A percentile compares a stretch with the other conserved stretches of the same genome.
Conservation (phyloP, 306 rosid species). For the Cyclanthera cordifolia region DNA sequence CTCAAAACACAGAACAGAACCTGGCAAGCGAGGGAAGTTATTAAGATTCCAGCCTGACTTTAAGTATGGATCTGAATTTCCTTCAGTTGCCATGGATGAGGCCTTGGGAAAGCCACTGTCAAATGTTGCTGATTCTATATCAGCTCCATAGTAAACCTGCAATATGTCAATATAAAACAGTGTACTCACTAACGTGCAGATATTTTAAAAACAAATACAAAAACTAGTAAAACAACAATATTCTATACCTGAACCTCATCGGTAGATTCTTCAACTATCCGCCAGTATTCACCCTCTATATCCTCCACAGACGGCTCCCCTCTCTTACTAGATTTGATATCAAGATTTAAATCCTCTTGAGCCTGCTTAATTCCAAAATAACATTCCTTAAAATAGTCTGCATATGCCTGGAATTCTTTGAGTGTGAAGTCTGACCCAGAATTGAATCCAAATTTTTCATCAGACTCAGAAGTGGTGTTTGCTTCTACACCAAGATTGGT, state of each 20-base stretch:
- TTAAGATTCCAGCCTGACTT: conserved; percentile 91
- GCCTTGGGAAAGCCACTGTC: conserved; percentile 92
- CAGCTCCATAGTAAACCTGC: conserved; percentile 92
- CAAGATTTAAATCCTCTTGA: conserved; percentile 20
- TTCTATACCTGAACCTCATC: conserved; percentile 82
- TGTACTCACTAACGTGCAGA: conserved; percentile 12
- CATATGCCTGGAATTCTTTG: conserved; percentile 49
- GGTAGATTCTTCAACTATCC: conserved; percentile 72
- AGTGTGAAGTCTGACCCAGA: conserved; percentile 72
- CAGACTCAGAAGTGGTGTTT: conserved; percentile 38
- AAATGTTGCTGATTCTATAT: conserved; percentile 72
- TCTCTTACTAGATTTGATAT: conserved; percentile 22
- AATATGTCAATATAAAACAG: conserved; percentile 19
- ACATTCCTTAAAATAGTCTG: conserved; percentile 47
- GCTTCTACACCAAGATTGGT: conserved; percentile 36
- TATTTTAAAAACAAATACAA: not conserved
- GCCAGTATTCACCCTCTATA: conserved; percentile 98
- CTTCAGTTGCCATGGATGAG: conserved; percentile 26
- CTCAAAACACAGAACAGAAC: conserved; percentile 75
- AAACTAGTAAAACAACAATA: not conserved
- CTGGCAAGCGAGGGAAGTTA: conserved; percentile 75
- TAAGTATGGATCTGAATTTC: conserved; percentile 35
- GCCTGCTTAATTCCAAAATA: conserved; percentile 51
- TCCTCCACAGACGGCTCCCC: conserved; percentile 58
- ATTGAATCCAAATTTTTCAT: conserved; percentile 75